A percentile compares a stretch with the other conserved stretches of the same genome.
phyloP scores from a whole-genome alignment of 2,329 filamentous ascomycete species.

The Penicillium sp. region DNA sequence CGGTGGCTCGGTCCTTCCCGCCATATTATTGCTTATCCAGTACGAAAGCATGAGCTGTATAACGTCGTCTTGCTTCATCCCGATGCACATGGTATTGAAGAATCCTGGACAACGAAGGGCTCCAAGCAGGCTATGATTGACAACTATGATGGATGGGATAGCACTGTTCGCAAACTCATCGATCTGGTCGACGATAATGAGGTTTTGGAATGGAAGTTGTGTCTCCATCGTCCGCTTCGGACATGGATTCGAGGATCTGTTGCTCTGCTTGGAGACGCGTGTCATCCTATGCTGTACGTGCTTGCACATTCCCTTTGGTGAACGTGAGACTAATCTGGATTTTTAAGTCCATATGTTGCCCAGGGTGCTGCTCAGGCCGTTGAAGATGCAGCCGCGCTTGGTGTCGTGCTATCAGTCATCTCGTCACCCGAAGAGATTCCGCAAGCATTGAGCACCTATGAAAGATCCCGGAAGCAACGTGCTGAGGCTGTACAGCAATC shows the following conservation, averaged over 20 bases:
- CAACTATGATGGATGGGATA: constrained; percentile 63
- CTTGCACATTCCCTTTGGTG: background rate
- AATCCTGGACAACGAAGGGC: constrained; percentile 64
- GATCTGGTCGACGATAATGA: constrained; percentile 58
- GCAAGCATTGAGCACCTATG: constrained; percentile 37
- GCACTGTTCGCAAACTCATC: constrained; percentile 58
- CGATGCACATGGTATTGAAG: constrained; percentile 59
- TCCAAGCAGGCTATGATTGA: constrained; percentile 61
- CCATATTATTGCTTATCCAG: constrained; percentile 76
- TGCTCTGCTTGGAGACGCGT: constrained; percentile 44
- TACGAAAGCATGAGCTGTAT: constrained; percentile 65
- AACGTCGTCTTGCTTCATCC: constrained; percentile 64
- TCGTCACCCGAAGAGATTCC: constrained; percentile 35
- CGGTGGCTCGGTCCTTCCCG: constrained; percentile 74
- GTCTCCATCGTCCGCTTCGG: constrained; percentile 33
- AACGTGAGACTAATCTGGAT: constrained; percentile 6
- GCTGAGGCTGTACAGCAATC: constrained; percentile 42
- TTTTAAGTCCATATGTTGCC: constrained; percentile 35
- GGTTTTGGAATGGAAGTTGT: constrained; percentile 41
- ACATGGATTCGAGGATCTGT: constrained; percentile 39
- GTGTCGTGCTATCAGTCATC: constrained; percentile 35
- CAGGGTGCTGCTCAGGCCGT: constrained; percentile 51
- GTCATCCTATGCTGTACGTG: constrained; percentile 48
- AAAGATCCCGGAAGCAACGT: constrained; percentile 40
- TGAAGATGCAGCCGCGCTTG: constrained; percentile 43